phyloP scores from a whole-genome alignment of 306 rosid genomes.

The cucumber (Cucumis sativus) region Cucumber_9930_V3 NC_026660.2:13255501-13256000 shows the following conservation, averaged over 20 bases:
- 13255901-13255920: background rate
- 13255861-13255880: background rate
- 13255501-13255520: no score
- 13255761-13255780: background rate
- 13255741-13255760: background rate
- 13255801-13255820: background rate
- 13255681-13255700: background rate
- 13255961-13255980: no score
- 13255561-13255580: no score
- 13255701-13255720: background rate
- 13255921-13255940: no score
- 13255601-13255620: background rate
- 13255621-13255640: background rate
- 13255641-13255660: background rate
- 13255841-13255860: background rate
- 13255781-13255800: background rate
- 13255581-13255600: background rate
- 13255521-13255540: no score
- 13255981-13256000: no score
- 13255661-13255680: slow-evolving; percentile 3
- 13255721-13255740: background rate
- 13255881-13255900: background rate
- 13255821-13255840: background rate
- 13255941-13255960: no score
- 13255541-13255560: no score